Evolutionary conservation across 441 rosid species (phyloP).

Genomic region (Manihot esculenta): DNA sequence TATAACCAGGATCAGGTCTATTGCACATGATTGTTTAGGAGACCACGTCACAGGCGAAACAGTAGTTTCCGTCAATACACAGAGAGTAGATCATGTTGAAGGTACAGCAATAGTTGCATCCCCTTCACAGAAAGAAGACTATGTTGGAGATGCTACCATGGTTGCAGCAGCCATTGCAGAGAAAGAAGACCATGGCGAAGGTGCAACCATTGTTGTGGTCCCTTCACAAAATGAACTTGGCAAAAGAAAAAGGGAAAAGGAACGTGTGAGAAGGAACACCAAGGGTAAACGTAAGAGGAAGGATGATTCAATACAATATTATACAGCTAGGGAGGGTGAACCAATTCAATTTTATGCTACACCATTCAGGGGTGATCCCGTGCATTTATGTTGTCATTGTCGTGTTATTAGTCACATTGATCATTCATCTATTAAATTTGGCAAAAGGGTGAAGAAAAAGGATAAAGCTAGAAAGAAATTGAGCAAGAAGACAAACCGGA

Average conservation of each 20-base stretch:
- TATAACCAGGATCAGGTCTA: conserved; percentile 42
- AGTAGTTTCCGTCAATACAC: not conserved
- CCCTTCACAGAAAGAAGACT: not conserved
- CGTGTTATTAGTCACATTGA: conserved; percentile 21
- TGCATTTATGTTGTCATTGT: conserved; percentile 29
- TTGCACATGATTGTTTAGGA: conserved; percentile 44
- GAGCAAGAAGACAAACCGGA: conserved; percentile 29
- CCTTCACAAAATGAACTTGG: conserved; percentile 25
- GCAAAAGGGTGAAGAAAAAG: conserved; percentile 30
- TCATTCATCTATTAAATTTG: conserved; percentile 10
- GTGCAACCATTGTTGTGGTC: not conserved
- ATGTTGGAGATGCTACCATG: not conserved
- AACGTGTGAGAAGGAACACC: conserved; percentile 33
- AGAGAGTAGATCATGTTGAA: not conserved
- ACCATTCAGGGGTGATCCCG: conserved; percentile 28
- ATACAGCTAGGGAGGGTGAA: conserved; percentile 22
- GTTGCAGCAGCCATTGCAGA: not conserved
- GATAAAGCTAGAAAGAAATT: conserved; percentile 26
- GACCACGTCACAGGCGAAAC: conserved; percentile 28
- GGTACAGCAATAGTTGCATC: not conserved
- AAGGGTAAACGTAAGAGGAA: conserved; percentile 29
- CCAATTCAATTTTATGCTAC: conserved; percentile 27
- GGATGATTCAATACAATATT: conserved; percentile 28
- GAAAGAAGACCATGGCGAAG: not conserved
- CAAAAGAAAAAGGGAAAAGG: conserved; percentile 34